Evolutionary conservation across 2,329 filamentous ascomycete species (phyloP).

Genomic region (Penicillium corylophilum): DNA sequence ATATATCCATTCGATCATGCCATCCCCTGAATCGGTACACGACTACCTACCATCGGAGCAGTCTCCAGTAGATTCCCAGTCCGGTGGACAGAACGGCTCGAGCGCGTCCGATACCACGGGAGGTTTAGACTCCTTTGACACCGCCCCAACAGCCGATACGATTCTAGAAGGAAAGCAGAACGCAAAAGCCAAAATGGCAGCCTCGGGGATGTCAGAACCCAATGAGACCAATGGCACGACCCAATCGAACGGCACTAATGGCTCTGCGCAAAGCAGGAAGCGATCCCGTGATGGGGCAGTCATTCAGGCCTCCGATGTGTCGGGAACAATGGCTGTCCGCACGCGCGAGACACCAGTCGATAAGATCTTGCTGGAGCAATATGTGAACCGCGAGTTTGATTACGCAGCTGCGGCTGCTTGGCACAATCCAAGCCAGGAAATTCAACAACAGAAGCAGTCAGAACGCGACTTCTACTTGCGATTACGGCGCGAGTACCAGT

Average conservation of each 20-base stretch:
- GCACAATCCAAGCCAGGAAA: slow-evolving; percentile 55
- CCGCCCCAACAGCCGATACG: slow-evolving; percentile 36
- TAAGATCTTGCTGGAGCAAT: slow-evolving; percentile 60
- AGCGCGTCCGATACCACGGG: slow-evolving; percentile 22
- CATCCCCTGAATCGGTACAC: slow-evolving; percentile 33
- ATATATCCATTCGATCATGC: slow-evolving; percentile 28
- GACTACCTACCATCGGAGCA: slow-evolving; percentile 25
- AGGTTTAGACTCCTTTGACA: slow-evolving; percentile 24
- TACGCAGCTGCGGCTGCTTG: slow-evolving; percentile 55
- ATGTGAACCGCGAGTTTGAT: slow-evolving; percentile 63
- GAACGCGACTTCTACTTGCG: slow-evolving; percentile 70
- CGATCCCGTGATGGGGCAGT: slow-evolving; percentile 60
- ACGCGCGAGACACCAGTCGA: slow-evolving; percentile 45
- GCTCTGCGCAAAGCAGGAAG: slow-evolving; percentile 54
- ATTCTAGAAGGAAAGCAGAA: slow-evolving; percentile 61
- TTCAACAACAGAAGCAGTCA: slow-evolving; percentile 63
- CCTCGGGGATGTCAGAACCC: slow-evolving; percentile 44
- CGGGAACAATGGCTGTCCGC: slow-evolving; percentile 31
- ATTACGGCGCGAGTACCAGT: slow-evolving; percentile 59
- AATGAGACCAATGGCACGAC: slow-evolving; percentile 30
- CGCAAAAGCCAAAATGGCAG: slow-evolving; percentile 58
- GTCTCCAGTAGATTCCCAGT: slow-evolving; percentile 23
- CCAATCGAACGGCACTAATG: slow-evolving; percentile 46
- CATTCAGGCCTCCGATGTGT: slow-evolving; percentile 42
- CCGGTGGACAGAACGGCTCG: slow-evolving; percentile 27